Conservation (phyloP, 768 basidiomycete species). For the Tulasnella sp. region DNA sequence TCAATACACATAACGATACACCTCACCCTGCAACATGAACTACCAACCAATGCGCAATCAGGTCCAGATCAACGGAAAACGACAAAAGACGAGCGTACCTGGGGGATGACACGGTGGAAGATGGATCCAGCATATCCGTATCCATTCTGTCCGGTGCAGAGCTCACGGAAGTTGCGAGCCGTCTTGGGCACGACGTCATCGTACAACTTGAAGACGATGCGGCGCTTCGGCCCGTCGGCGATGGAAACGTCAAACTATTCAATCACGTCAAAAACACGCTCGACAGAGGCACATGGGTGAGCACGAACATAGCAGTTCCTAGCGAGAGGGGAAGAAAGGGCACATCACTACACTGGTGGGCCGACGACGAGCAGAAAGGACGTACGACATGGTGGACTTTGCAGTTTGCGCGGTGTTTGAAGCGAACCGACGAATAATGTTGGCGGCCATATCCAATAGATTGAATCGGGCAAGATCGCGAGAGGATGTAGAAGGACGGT, state of each 20-base stretch:
- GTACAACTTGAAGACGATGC: constrained; percentile 73
- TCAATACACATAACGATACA: no score
- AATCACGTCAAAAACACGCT: background rate
- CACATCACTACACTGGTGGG: background rate
- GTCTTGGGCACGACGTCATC: constrained; percentile 68
- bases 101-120: constrained; percentile 34
- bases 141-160: constrained; percentile 31
- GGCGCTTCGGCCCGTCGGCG: constrained; percentile 27
- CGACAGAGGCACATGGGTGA: background rate
- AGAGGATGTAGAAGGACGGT: no score
- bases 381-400: constrained; percentile 11
- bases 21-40: constrained; percentile 33
- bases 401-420: background rate
- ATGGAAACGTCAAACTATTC: constrained; percentile 31
- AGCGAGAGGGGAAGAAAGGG: background rate
- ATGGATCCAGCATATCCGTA: constrained; percentile 28
- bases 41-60: constrained; percentile 28
- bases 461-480: no score
- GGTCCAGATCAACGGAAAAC: no score
- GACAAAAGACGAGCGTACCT: background rate
- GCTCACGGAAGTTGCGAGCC: constrained; percentile 73
- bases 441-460: no score
- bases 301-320: background rate
- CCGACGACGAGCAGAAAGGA: background rate
- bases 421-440: constrained; percentile 9